Evolutionary conservation across 805 yeast genomes (phyloP).

Genomic region (Candida loeiensis): DNA sequence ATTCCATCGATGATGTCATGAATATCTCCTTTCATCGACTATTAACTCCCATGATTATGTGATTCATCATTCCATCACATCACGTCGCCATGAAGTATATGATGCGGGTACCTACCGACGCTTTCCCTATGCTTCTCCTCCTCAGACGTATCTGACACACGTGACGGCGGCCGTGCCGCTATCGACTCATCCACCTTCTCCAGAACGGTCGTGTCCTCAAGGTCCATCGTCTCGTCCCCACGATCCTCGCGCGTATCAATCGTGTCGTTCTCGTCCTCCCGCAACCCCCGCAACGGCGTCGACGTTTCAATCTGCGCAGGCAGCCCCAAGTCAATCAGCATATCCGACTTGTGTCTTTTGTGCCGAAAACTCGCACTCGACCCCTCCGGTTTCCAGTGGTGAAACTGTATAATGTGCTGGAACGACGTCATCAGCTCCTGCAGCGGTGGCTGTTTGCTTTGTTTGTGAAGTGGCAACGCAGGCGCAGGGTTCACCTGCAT

Average conservation of each 20-base stretch:
- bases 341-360: constrained; percentile 36
- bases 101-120: constrained; percentile 28
- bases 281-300: not conserved
- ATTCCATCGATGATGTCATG: too few species aligned
- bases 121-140: constrained; percentile 13
- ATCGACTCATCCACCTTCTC: constrained; percentile 6
- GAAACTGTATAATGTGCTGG: constrained; percentile 53
- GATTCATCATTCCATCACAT: too few species aligned
- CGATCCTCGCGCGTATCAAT: not conserved
- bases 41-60: not conserved
- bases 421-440: constrained; percentile 45
- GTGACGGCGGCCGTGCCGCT: constrained; percentile 2
- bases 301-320: constrained; percentile 4
- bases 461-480: constrained; percentile 39
- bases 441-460: constrained; percentile 29
- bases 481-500: constrained; percentile 42
- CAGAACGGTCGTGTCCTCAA: constrained; percentile 9
- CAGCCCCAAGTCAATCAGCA: constrained; percentile 25
- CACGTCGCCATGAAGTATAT: constrained; percentile 18
- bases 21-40: not conserved
- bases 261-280: not conserved
- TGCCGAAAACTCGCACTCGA: constrained; percentile 21
- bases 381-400: constrained; percentile 52
- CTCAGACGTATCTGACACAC: constrained; percentile 8
- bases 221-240: constrained; percentile 9